phyloP scores from a whole-genome alignment of 805 yeast genomes.

The Cyberlindnera galapagoensis region DNA sequence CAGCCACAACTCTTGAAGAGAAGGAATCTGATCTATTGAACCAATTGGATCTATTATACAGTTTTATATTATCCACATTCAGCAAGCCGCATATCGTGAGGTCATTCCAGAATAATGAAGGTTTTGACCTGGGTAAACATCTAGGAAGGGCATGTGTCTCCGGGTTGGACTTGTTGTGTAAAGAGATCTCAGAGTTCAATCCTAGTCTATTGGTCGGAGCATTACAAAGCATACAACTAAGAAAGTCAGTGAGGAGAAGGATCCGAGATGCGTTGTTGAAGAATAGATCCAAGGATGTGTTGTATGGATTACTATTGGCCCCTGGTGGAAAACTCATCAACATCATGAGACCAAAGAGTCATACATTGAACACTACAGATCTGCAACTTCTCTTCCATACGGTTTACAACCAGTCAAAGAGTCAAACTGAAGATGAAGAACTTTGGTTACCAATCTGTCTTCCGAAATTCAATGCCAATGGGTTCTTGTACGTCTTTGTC shows the following conservation, averaged over 20 bases:
- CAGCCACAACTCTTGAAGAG: constrained; percentile 55
- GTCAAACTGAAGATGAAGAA: constrained; percentile 45
- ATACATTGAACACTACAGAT: constrained; percentile 76
- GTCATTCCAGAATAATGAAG: constrained; percentile 63
- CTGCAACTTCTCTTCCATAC: constrained; percentile 67
- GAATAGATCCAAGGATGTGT: constrained; percentile 44
- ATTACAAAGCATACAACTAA: constrained; percentile 54
- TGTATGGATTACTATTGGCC: constrained; percentile 71
- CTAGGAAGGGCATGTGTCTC: constrained; percentile 70
- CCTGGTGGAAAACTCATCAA: constrained; percentile 60
- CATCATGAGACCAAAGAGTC: constrained; percentile 69
- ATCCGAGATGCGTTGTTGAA: constrained; percentile 49
- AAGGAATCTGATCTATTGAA: constrained; percentile 42
- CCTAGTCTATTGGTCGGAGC: constrained; percentile 62
- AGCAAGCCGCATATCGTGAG: constrained; percentile 72
- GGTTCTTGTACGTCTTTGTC: constrained; percentile 80
- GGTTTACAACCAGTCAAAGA: constrained; percentile 42
- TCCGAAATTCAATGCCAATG: constrained; percentile 83
- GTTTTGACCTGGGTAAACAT: constrained; percentile 73
- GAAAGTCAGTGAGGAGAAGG: constrained; percentile 48
- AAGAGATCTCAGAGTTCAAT: constrained; percentile 43
- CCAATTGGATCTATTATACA: constrained; percentile 68
- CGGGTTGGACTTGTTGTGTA: constrained; percentile 60
- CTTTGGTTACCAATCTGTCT: constrained; percentile 92
- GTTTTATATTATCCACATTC: constrained; percentile 73